These are phyloP conservation scores for Pichia manshurica DNA, from an alignment of 805 yeast genomes.

Conservation along the genomic window DNA sequence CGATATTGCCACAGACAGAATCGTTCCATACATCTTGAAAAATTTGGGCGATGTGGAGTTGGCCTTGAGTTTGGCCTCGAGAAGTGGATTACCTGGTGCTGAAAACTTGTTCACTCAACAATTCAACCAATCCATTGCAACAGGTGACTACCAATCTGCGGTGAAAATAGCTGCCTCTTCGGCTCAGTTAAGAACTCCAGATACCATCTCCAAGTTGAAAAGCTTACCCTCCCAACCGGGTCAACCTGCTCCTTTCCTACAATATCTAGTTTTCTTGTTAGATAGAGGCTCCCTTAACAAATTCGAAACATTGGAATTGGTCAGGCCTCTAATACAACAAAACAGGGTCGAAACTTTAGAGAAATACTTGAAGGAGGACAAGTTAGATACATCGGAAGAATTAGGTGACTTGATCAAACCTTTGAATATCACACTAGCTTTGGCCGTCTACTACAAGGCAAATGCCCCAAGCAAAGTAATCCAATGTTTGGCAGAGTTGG, in stretches of 20 bases:
- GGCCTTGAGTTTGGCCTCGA: slow-evolving; percentile 83
- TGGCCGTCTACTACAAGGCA: slow-evolving; percentile 85
- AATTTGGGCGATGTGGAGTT: slow-evolving; percentile 80
- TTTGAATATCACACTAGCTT: slow-evolving; percentile 75
- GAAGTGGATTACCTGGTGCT: slow-evolving; percentile 97
- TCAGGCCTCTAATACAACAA: slow-evolving; percentile 91
- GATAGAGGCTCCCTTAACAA: slow-evolving; percentile 91
- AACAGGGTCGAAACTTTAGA: slow-evolving; percentile 90
- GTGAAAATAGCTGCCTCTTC: slow-evolving; percentile 97
- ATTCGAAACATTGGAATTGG: slow-evolving; percentile 90
- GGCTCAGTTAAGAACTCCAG: slow-evolving; percentile 87
- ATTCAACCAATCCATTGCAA: slow-evolving; percentile 75
- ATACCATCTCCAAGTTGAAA: slow-evolving; percentile 88
- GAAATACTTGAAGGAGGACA: slow-evolving; percentile 94
- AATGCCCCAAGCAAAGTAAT: slow-evolving; percentile 84
- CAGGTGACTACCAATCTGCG: slow-evolving; percentile 86
- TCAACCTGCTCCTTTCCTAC: slow-evolving; percentile 87
- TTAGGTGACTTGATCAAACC: slow-evolving; percentile 94
- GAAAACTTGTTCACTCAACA: slow-evolving; percentile 87
- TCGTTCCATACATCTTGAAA: slow-evolving; percentile 83
- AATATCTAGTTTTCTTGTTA: slow-evolving; percentile 83
- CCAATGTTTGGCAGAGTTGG: slow-evolving; percentile 85
- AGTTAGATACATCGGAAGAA: slow-evolving; percentile 92
- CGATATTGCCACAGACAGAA: slow-evolving; percentile 75
- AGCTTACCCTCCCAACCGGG: slow-evolving; percentile 90